Evolutionary conservation across 2,329 filamentous ascomycete species (phyloP), one percentile per base, ranked within the genome.

Genomic region (Calonectria hawksworthii): DNA sequence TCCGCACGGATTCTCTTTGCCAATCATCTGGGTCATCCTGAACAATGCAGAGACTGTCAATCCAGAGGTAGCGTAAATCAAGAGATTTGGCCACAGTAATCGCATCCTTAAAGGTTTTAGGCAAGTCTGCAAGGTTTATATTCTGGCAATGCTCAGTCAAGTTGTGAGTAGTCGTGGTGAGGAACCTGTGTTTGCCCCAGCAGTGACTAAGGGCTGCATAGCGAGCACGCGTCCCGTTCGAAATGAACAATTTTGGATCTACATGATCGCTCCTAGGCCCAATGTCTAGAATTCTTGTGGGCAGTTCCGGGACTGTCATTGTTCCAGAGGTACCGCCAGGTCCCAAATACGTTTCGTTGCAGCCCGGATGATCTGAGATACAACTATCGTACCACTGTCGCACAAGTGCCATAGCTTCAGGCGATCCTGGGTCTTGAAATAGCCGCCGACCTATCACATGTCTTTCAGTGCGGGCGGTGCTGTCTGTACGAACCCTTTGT

Each of bases 21-120:
- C 77, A 79, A 13, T 79, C 77, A 2, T 6, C 18, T 8, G 65
- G n/a, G 0, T 71, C 76, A 21, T 76, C 70, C 28, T 79, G 77
- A 0, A 79, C 69, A 16, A 79, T 79, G n/a, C 77, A 79, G 1
- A 79, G 28, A 7, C 74, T 74, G 36, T 79, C 77, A 30, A 79
- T 75, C 77, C 77, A 79, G 7, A 79, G 52, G 36, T 77, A 79
- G 8, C 47, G 34, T 8, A 75, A 2, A 26, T 14, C 16, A 16
- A 68, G 36, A 18, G 34, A 28, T 18, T 34, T 50, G 16, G 50
- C 50, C 2, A 68, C 50, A 9, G 28, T 3, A 3, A 68, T 51
- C 2, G 65, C 65, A 30, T 68, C 34, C 26, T 41, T 32, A 21
- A 68, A 68, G 1, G 65, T 68, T 23, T 68, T 68, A 9, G 65